Evolutionary conservation across 345 rosid genomes (phyloP), one percentile per base, ranked within the genome.

Genomic region (Viola odorata): DNA sequence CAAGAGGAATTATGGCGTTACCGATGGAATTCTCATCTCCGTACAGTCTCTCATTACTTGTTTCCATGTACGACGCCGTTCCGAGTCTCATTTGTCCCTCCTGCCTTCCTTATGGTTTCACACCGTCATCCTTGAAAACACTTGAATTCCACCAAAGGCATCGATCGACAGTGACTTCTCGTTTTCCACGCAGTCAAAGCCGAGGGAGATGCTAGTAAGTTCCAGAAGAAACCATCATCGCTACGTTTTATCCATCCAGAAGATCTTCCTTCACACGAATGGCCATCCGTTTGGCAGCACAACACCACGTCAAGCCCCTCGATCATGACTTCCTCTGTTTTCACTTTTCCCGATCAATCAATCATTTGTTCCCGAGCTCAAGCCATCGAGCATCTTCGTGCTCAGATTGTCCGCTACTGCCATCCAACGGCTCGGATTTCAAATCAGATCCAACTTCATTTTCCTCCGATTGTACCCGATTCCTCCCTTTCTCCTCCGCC

Each of bases 361-460:
- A 42, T 42, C 45, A 42, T 47, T 75, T 69, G 80, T 83, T 83
- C 39, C 86, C 82, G 0, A 82, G 90, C 57, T 91, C 96, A 4
- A 86, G 79, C 96, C 90, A 83, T 41, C 81, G 8, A 8, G 71
- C 64, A 5, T 81, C 79, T 51, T 75, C 64, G 58, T 80, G 54
- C 38, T 65, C 75, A 3, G 56, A 65, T 11, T 51, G 77, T 39
- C 74, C 86, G 0, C 40, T 15, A 42, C 12, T 57, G 12, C 58
- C 42, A 69, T 89, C 87, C 62, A 77, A 70, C 71, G 89, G 85
- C 78, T 87, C 95, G 23, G 69, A 50, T 76, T 87, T 92, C 11
- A 80, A 72, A 55, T 81, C 84, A 0, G 74, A 75, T 8, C 70
- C 72, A 4, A 57, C 44, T 40, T 67, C 77, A 7, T 37, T 23